Conservation (phyloP, 805 yeast genomes). For the Kazachstania kunashirensis region DNA sequence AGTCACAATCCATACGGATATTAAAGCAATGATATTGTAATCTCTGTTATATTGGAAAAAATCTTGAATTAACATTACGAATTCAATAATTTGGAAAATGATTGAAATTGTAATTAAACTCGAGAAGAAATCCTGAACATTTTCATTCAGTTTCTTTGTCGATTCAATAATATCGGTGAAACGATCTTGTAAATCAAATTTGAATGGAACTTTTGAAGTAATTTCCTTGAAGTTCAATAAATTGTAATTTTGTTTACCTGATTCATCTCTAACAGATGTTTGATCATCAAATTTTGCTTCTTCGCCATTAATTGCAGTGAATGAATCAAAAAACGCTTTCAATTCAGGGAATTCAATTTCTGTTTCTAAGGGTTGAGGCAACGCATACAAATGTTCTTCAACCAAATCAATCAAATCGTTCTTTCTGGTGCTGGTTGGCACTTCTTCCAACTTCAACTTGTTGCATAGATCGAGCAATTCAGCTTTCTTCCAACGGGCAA, state of each 20-base stretch:
- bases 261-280: too few relatives aligned
- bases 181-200: conserved; percentile 17
- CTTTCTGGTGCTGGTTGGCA: conserved; percentile 14
- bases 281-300: too few relatives aligned
- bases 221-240: conserved; percentile 5
- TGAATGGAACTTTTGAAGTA: conserved; percentile 6
- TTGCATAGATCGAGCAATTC: conserved; percentile 22
- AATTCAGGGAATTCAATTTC: conserved; percentile 23
- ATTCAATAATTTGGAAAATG: conserved; percentile 16
- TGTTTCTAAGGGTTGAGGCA: conserved; percentile 17
- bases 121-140: conserved; percentile 21
- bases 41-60: neutral
- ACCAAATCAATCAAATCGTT: conserved; percentile 12
- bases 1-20: conserved; percentile 12
- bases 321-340: conserved; percentile 15
- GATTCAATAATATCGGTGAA: conserved; percentile 14
- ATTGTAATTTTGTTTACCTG: conserved; percentile 3
- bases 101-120: conserved; percentile 16
- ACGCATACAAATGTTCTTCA: conserved; percentile 12
- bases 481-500: conserved; percentile 21
- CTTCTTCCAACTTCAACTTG: conserved; percentile 15
- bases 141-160: conserved; percentile 14
- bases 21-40: conserved; percentile 1
- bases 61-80: conserved; percentile 6
- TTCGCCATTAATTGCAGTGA: neutral